Evolutionary conservation across 2,329 filamentous ascomycete genomes (phyloP).

Genomic region (Domatiomyces catenatus): DNA sequence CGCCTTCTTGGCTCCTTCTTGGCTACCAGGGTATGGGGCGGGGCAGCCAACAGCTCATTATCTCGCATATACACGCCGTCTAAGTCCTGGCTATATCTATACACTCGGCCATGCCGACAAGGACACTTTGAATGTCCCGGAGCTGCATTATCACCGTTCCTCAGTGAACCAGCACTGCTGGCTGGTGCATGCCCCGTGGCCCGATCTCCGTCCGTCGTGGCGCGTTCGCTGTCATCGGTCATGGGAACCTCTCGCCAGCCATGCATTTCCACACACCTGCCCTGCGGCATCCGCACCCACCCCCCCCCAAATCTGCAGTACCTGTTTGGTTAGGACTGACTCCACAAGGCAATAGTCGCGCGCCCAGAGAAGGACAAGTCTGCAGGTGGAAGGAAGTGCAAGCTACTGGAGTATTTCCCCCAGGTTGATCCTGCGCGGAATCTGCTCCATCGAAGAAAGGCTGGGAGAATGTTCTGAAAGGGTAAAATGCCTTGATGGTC

Average conservation of each 20-base stretch:
- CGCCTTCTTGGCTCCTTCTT: not conserved
- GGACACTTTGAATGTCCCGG: not conserved
- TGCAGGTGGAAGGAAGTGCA: not conserved
- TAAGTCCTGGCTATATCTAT: not conserved
- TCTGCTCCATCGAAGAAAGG: not conserved
- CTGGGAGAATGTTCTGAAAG: not conserved
- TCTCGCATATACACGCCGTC: not conserved
- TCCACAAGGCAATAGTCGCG: not conserved
- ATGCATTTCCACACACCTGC: not conserved
- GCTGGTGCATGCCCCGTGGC: not conserved
- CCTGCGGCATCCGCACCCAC: not conserved
- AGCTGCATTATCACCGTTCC: not conserved
- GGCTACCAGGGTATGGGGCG: not conserved
- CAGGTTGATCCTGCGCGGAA: not conserved
- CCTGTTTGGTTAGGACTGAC: not conserved
- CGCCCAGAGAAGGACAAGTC: not conserved
- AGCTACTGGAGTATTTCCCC: not conserved
- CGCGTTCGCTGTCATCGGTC: not conserved
- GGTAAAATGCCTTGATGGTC: not conserved
- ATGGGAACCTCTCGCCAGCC: not conserved
- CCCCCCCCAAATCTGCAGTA: not conserved
- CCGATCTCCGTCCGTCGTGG: not conserved
- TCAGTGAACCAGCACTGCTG: not conserved
- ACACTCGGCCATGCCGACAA: not conserved
- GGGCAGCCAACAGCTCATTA: not conserved